These are phyloP conservation scores for Cyclotella kingstonii DNA, from an alignment of 108 stramenopile species.

Conservation along the genomic window DNA sequence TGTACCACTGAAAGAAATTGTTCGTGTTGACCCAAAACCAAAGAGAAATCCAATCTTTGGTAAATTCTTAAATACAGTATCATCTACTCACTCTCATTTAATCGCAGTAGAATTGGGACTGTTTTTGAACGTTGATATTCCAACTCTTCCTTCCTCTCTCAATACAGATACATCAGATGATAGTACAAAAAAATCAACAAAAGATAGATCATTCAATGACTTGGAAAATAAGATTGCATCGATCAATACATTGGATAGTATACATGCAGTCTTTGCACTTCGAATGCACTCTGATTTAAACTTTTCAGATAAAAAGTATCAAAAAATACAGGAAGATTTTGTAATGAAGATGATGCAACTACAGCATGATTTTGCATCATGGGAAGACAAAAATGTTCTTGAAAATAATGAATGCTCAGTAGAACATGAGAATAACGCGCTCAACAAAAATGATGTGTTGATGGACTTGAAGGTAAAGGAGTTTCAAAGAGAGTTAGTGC, in stretches of 20 bases:
- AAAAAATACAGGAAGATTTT: conserved; percentile 25
- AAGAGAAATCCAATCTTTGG: conserved; percentile 19
- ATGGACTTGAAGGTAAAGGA: conserved; percentile 30
- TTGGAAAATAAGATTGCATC: too few relatives aligned
- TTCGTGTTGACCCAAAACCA: conserved; percentile 12
- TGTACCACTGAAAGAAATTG: background rate
- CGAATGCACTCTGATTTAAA: conserved; percentile 13
- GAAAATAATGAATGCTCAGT: background rate
- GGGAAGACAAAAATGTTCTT: conserved; percentile 3
- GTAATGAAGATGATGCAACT: conserved; percentile 29
- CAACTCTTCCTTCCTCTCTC: background rate
- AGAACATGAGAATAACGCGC: too few relatives aligned
- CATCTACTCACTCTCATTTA: conserved; percentile 43
- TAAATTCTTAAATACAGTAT: conserved; percentile 11
- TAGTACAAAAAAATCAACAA: too few relatives aligned
- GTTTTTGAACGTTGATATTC: conserved; percentile 47
- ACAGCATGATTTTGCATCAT: conserved; percentile 40
- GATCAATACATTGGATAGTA: background rate
- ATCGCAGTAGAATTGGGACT: conserved; percentile 41
- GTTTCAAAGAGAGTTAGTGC: conserved; percentile 25
- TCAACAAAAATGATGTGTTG: conserved; percentile 11
- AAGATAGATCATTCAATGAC: too few relatives aligned
- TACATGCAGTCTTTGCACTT: conserved; percentile 3
- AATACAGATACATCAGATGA: background rate
- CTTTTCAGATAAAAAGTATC: conserved; percentile 27